A percentile compares a stretch with the other conserved stretches of the same genome.
Conservation (phyloP, 805 yeast genomes). For the Saccharomyces paradoxus region DNA sequence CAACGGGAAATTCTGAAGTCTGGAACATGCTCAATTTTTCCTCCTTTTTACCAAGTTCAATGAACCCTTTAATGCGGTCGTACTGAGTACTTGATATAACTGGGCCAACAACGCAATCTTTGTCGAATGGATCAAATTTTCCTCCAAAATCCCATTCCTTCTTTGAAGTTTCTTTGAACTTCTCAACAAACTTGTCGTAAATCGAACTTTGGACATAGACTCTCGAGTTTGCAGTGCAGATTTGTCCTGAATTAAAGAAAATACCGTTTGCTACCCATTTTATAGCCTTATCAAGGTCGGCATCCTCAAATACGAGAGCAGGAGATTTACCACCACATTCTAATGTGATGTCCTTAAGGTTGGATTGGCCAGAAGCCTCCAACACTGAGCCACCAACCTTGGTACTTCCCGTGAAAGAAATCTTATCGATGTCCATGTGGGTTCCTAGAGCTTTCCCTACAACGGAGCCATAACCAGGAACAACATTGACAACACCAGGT, state of each 20-base stretch:
- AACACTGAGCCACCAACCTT: slow-evolving; percentile 33
- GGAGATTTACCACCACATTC: slow-evolving; percentile 49
- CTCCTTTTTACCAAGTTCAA: slow-evolving; percentile 44
- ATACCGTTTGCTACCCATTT: slow-evolving; percentile 43
- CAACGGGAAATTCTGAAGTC: slow-evolving; percentile 4
- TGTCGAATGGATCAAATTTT: slow-evolving; percentile 41
- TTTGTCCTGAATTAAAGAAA: slow-evolving; percentile 50
- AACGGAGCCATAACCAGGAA: slow-evolving; percentile 34
- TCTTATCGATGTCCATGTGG: slow-evolving; percentile 37
- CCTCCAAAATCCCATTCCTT: slow-evolving; percentile 48
- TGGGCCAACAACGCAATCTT: slow-evolving; percentile 38
- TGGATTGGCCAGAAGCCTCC: slow-evolving; percentile 30
- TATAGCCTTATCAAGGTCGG: slow-evolving; percentile 35
- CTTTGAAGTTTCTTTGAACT: slow-evolving; percentile 30
- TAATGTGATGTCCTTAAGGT: slow-evolving; percentile 41
- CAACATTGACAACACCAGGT: slow-evolving; percentile 38
- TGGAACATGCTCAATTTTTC: slow-evolving; percentile 31
- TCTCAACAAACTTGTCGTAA: slow-evolving; percentile 40
- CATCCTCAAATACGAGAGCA: slow-evolving; percentile 36
- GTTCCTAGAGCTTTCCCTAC: slow-evolving; percentile 35
- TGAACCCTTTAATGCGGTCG: slow-evolving; percentile 34
- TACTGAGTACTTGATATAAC: slow-evolving; percentile 43
- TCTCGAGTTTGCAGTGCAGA: slow-evolving; percentile 53
- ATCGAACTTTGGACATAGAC: slow-evolving; percentile 43
- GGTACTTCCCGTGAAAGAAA: slow-evolving; percentile 46